A percentile compares a stretch with the other conserved stretches of the same genome.
phyloP scores from a whole-genome alignment of 768 basidiomycete species.

The Hirschioporus abietinus region DNA sequence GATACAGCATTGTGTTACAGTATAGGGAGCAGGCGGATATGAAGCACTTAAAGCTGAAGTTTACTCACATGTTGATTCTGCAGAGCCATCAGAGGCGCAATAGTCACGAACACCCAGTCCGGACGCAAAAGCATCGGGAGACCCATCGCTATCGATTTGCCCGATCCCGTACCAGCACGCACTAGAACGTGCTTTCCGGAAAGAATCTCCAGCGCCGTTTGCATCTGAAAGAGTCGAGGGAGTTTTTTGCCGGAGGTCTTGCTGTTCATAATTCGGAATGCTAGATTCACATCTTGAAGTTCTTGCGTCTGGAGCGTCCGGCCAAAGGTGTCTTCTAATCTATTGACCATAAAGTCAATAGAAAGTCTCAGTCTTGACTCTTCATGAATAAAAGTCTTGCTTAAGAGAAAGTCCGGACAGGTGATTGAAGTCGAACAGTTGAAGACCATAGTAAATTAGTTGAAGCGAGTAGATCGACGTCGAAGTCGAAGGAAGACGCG shows the following conservation, averaged over 20 bases:
- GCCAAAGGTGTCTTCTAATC: background rate
- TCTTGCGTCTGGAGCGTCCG: background rate
- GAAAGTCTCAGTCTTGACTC: background rate
- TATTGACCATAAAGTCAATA: background rate
- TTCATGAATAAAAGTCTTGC: background rate
- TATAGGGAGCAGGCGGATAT: too few species aligned
- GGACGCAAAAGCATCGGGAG: slow-evolving; percentile 7
- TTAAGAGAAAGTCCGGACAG: background rate
- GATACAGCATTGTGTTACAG: background rate
- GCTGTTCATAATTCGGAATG: background rate
- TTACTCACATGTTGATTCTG: background rate
- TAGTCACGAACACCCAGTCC: slow-evolving; percentile 12
- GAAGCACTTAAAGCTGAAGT: background rate
- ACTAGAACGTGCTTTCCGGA: slow-evolving; percentile 17
- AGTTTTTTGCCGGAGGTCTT: background rate
- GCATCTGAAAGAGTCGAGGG: slow-evolving; percentile 13
- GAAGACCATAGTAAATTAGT: background rate
- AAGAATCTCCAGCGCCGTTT: slow-evolving; percentile 11
- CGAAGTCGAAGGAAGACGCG: background rate
- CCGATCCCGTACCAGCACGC: slow-evolving; percentile 5
- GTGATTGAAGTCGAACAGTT: background rate
- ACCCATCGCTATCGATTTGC: background rate
- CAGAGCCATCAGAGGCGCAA: background rate
- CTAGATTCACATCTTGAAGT: background rate
- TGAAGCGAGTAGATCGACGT: background rate